phyloP scores from a whole-genome alignment of 768 basidiomycete genomes.

The Mycena alexandri region DNA sequence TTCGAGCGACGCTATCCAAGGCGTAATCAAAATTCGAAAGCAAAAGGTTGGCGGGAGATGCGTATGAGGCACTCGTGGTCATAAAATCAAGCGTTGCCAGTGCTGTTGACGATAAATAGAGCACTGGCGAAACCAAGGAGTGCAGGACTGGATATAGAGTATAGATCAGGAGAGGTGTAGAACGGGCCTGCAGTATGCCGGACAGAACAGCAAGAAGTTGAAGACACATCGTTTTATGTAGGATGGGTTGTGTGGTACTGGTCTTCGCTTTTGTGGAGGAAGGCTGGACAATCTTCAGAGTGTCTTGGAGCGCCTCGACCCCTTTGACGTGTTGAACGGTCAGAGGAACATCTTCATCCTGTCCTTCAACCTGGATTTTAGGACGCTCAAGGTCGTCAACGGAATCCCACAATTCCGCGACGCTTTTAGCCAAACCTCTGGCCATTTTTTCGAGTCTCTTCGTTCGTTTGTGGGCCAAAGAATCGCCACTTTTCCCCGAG shows the following conservation, averaged over 20 bases:
- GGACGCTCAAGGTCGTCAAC: conserved; percentile 48
- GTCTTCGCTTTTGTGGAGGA: conserved; percentile 43
- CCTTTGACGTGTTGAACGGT: conserved; percentile 77
- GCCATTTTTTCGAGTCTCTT: conserved; percentile 74
- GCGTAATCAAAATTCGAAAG: conserved; percentile 98
- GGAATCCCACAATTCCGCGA: conserved; percentile 81
- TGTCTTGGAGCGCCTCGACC: conserved; percentile 71
- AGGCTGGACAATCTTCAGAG: conserved; percentile 60
- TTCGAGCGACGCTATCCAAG: conserved; percentile 89
- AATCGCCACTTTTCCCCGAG: conserved; percentile 42
- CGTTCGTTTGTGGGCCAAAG: conserved; percentile 50
- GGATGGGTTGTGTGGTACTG: conserved; percentile 61
- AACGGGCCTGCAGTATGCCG: conserved; percentile 79
- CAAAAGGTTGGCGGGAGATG: conserved; percentile 89
- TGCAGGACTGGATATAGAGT: conserved; percentile 89
- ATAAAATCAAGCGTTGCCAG: conserved; percentile 79
- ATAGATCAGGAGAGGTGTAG: conserved; percentile 80
- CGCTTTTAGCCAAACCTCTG: conserved; percentile 69
- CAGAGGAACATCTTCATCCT: conserved; percentile 53
- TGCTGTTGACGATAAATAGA: conserved; percentile 81
- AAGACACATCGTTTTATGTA: conserved; percentile 80
- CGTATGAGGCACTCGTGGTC: conserved; percentile 83
- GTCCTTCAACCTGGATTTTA: conserved; percentile 34
- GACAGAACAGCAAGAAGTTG: conserved; percentile 81
- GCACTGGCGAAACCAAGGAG: conserved; percentile 80